Base-by-base conservation (phyloP, 2,329 filamentous ascomycete species). In the Helminthosporium solani region DNA sequence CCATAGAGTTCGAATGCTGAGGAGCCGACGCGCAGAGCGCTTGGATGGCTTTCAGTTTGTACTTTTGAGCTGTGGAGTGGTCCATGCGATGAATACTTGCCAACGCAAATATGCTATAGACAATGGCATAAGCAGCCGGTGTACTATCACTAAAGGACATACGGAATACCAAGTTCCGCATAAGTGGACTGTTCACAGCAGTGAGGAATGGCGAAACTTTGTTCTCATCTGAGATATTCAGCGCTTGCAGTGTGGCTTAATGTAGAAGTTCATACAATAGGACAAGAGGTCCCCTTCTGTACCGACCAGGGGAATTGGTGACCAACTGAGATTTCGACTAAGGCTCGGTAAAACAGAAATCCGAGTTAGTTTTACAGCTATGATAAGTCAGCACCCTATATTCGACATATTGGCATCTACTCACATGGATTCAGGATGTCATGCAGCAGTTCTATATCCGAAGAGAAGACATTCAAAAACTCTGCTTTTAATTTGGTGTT, bases 31-130 rank as follows among this genome's bases (percentile, higher is more conserved):
- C 35, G 15, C 18, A 12, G 6, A 56, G 25, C 5, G 51, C 44
- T 15, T 14, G 18, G 2, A 43, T 25, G 8, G 53, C 53, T 39
- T 44, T 50, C 12, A 23, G 11, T 25, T 50, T 52, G 41, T 46
- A 54, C 3, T 25, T 19, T 18, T 37, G 25, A 7, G 54, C 49
- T 40, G 14, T 37, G 7, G 20, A 15, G 7, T 3, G 31, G 33
- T 51, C 47, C n/a, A 27, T 42, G 16, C 47, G 37, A 37, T 55
- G 48, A 3, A 55, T 18, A 21, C 43, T 42, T 31, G 49, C 19
- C 14, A 57, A 21, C 12, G 54, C 54, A 31, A 19, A 53, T 8
- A 53, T 48, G 23, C 46, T 42, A 20, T 46, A 51, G 7, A 49
- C 34, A 11, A 57, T 42, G 7, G 46, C 54, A 27, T 14, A 25